Conservation (phyloP, 2,329 filamentous ascomycete genomes). For the Xylariaceae sp. region DNA sequence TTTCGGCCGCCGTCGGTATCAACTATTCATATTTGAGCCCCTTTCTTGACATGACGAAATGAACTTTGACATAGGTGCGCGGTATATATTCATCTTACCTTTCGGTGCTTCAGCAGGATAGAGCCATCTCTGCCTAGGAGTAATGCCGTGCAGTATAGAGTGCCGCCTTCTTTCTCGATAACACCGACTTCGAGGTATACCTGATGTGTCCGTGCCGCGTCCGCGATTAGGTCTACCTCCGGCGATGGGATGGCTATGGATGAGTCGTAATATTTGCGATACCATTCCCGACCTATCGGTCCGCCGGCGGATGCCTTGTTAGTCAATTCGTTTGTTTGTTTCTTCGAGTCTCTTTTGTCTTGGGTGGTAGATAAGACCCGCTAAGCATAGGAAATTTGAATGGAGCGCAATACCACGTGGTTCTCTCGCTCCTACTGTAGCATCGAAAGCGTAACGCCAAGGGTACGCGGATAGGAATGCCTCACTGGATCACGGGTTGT, state of each 20-base stretch:
- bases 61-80: background rate
- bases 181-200: conserved; percentile 39
- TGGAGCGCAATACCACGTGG: conserved; percentile 32
- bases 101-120: conserved; percentile 37
- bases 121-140: conserved; percentile 37
- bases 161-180: conserved; percentile 40
- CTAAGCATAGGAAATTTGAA: background rate
- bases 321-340: background rate
- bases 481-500: conserved; percentile 28
- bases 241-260: conserved; percentile 38
- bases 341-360: no score
- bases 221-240: conserved; percentile 34
- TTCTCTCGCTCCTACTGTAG: conserved; percentile 40
- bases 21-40: conserved; percentile 25
- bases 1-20: conserved; percentile 40
- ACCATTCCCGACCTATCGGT: conserved; percentile 38
- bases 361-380: no score
- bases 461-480: conserved; percentile 41
- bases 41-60: background rate
- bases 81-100: conserved; percentile 27
- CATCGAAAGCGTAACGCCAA: conserved; percentile 41
- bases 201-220: conserved; percentile 34
- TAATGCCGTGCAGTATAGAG: conserved; percentile 39
- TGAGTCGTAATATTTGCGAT: conserved; percentile 38
- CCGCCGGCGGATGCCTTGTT: background rate